A percentile compares a stretch with the other conserved stretches of the same genome.
phyloP scores from a whole-genome alignment of 352 stramenopile genomes.

The Phytophthora crassamura region DNA sequence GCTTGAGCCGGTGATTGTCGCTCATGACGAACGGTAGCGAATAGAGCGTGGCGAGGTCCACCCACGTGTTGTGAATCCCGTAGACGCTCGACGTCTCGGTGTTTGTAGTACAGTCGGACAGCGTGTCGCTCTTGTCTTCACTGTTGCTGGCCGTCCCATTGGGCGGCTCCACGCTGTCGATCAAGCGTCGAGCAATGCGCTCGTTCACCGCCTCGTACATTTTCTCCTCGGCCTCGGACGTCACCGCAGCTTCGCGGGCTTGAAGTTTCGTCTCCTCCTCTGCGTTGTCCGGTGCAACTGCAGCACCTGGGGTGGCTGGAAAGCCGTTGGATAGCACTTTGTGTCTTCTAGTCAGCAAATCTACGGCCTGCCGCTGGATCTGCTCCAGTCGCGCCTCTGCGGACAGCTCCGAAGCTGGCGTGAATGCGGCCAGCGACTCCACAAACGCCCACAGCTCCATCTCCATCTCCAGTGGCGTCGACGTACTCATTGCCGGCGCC shows the following conservation, averaged over 20 bases:
- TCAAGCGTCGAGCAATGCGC: conserved; percentile 62
- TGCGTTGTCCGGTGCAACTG: neutral
- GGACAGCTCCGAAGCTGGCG: neutral
- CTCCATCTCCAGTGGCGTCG: conserved; percentile 19
- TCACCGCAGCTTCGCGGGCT: conserved; percentile 1
- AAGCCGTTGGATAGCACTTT: conserved; percentile 8
- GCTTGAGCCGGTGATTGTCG: conserved; percentile 52
- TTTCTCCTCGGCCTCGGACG: conserved; percentile 33
- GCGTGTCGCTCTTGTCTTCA: conserved; percentile 81
- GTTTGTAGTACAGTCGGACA: conserved; percentile 76
- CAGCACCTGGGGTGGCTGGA: conserved; percentile 2
- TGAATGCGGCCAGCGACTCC: conserved; percentile 30
- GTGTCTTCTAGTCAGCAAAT: conserved; percentile 41
- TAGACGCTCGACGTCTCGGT: conserved; percentile 80
- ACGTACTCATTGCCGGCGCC: conserved; percentile 25
- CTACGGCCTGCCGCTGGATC: conserved; percentile 43
- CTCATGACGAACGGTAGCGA: conserved; percentile 76
- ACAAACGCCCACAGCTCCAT: conserved; percentile 65
- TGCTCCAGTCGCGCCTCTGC: conserved; percentile 27
- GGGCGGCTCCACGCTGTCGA: conserved; percentile 42
- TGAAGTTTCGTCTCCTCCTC: conserved; percentile 1
- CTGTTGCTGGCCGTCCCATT: conserved; percentile 22
- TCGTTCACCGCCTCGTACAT: conserved; percentile 68
- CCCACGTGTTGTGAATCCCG: conserved; percentile 80
- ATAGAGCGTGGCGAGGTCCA: conserved; percentile 81